A percentile compares a stretch with the other conserved stretches of the same genome.
Evolutionary conservation across 441 rosid species (phyloP).

Genomic region (Corymbia calophylla): DNA sequence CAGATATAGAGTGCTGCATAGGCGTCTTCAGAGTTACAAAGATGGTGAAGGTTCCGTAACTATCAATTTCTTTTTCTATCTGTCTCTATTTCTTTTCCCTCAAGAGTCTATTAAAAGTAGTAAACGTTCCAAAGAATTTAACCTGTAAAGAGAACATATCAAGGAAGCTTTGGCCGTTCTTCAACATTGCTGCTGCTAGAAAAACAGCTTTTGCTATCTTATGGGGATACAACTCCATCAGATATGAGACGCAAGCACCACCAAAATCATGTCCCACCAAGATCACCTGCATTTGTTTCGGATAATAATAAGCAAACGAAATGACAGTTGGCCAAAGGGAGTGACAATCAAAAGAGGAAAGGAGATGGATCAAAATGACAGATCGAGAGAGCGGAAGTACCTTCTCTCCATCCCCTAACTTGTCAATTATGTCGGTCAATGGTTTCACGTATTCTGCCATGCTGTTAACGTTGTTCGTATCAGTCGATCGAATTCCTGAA

Average conservation of each 20-base stretch:
- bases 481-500: slow-evolving; percentile 18
- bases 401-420: not conserved
- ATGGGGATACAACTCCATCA: not conserved
- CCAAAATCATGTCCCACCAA: slow-evolving; percentile 4
- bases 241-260: slow-evolving; percentile 3
- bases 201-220: slow-evolving; percentile 3
- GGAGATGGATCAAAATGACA: not conserved
- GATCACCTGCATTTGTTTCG: not conserved
- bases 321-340: not conserved
- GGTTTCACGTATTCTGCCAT: slow-evolving; percentile 11
- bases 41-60: not conserved
- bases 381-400: not conserved
- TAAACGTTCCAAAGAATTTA: not conserved
- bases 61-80: not conserved
- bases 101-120: not conserved
- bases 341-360: not conserved
- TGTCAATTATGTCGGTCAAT: not conserved
- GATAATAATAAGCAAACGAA: not conserved
- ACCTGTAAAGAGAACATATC: slow-evolving; percentile 8
- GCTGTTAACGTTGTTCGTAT: slow-evolving; percentile 4
- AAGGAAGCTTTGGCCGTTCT: slow-evolving; percentile 5
- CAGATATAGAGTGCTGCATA: not conserved
- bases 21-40: not conserved
- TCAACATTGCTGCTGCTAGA: slow-evolving; percentile 7
- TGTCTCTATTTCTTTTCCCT: not conserved